Conservation (phyloP, 1,284 basidiomycete genomes). For the Neonothopanus nambi region DNA sequence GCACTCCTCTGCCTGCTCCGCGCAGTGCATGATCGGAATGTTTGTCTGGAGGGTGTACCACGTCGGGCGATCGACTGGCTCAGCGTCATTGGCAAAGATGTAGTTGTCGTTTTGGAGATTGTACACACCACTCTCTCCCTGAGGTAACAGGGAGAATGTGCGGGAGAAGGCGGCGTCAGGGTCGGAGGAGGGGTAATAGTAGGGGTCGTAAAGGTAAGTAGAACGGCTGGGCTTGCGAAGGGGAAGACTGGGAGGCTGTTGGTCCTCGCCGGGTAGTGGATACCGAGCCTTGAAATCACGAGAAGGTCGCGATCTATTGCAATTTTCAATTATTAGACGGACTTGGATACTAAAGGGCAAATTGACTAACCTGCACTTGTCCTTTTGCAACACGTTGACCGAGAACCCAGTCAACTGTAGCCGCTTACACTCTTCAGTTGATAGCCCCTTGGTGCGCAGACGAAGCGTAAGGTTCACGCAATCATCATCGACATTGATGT, state of each 20-base stretch:
- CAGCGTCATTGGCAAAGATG: slow-evolving; percentile 42
- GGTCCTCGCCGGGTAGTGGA: slow-evolving; percentile 51
- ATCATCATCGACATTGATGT: slow-evolving; percentile 45
- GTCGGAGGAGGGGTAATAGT: slow-evolving; percentile 33
- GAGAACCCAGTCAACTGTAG: slow-evolving; percentile 57
- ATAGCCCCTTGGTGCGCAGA: slow-evolving; percentile 55
- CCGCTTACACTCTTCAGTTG: slow-evolving; percentile 44
- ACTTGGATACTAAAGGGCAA: neutral
- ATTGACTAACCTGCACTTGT: slow-evolving; percentile 58
- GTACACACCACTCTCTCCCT: slow-evolving; percentile 43
- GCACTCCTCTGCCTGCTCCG: slow-evolving; percentile 24
- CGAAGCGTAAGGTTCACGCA: slow-evolving; percentile 56
- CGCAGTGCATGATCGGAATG: slow-evolving; percentile 45
- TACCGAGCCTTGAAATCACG: slow-evolving; percentile 42
- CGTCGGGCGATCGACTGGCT: slow-evolving; percentile 28
- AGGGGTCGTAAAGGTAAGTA: slow-evolving; percentile 53
- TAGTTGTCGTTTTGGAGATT: slow-evolving; percentile 44
- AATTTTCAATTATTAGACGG: slow-evolving; percentile 2
- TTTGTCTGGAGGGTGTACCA: slow-evolving; percentile 66
- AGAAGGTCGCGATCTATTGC: slow-evolving; percentile 40
- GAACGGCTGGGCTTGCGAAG: slow-evolving; percentile 55
- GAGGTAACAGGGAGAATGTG: slow-evolving; percentile 55
- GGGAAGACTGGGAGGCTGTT: slow-evolving; percentile 62
- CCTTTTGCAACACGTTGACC: slow-evolving; percentile 59
- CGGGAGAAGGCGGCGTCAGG: slow-evolving; percentile 33